Conservation (phyloP, 1,284 basidiomycete species). For the Tilletia setariae region DNA sequence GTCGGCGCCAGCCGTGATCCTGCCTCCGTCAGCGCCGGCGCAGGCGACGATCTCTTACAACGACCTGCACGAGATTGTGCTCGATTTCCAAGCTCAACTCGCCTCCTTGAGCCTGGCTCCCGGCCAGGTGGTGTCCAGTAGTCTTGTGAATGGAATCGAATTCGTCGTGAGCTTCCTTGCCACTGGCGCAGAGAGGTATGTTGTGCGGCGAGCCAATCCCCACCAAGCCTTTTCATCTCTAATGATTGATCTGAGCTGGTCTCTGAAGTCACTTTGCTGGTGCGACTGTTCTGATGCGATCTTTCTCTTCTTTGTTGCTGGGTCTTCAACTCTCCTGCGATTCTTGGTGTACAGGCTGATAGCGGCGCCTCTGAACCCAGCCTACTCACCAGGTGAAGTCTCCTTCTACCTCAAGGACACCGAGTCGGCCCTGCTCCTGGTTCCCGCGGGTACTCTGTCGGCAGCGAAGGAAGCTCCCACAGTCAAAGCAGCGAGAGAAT, state of each 20-base stretch:
- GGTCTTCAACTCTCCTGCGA: too few species aligned
- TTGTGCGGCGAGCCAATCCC: background rate
- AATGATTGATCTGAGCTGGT: too few species aligned
- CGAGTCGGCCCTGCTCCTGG: constrained; percentile 49
- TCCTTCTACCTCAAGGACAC: constrained; percentile 55
- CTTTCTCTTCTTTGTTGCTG: background rate
- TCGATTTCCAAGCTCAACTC: constrained; percentile 40
- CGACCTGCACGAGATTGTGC: constrained; percentile 33
- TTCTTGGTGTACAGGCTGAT: constrained; percentile 51
- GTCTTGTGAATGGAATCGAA: constrained; percentile 55
- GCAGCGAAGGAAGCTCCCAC: constrained; percentile 24
- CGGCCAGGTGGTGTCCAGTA: constrained; percentile 44
- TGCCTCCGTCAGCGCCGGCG: constrained; percentile 35
- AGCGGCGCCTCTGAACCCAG: constrained; percentile 58
- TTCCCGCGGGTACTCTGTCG: constrained; percentile 42
- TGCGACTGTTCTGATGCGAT: constrained; percentile 15
- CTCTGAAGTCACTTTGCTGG: too few species aligned
- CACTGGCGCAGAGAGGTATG: constrained; percentile 46
- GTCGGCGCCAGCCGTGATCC: constrained; percentile 33
- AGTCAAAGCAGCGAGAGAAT: constrained; percentile 34
- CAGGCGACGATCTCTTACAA: constrained; percentile 30
- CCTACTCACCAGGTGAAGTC: constrained; percentile 56
- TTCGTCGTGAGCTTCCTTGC: constrained; percentile 56
- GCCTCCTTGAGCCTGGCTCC: constrained; percentile 32
- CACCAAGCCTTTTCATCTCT: background rate